phyloP scores from a whole-genome alignment of 2,329 filamentous ascomycete genomes.

The Dothistroma septosporum region DNA sequence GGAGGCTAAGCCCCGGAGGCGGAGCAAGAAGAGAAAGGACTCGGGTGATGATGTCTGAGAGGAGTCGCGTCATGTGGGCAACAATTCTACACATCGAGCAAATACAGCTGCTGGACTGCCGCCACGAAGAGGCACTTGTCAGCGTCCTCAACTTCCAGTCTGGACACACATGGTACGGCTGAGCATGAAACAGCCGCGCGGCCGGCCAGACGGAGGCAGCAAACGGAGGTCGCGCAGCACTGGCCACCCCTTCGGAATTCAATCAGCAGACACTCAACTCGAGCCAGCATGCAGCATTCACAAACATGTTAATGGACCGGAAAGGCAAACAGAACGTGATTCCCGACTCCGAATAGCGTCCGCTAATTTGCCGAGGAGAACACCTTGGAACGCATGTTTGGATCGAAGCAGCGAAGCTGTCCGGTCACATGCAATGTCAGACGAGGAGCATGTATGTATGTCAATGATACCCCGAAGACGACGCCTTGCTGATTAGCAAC shows the following conservation, averaged over 20 bases:
- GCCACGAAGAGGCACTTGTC: not conserved
- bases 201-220: not conserved
- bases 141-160: not conserved
- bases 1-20: constrained; percentile 24
- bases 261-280: too few relatives aligned
- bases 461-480: too few relatives aligned
- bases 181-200: not conserved
- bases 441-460: too few relatives aligned
- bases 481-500: too few relatives aligned
- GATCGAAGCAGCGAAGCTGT: too few relatives aligned
- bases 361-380: too few relatives aligned
- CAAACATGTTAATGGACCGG: too few relatives aligned
- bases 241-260: not conserved
- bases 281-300: too few relatives aligned
- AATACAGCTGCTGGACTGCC: not conserved
- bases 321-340: too few relatives aligned
- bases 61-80: not conserved
- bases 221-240: not conserved
- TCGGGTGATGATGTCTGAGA: constrained; percentile 28
- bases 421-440: too few relatives aligned
- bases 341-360: too few relatives aligned
- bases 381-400: too few relatives aligned
- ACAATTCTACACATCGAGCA: not conserved
- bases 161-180: not conserved
- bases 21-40: constrained; percentile 28